phyloP scores from a whole-genome alignment of 306 rosid genomes.

The Ammopiptanthus mongolicus region DNA sequence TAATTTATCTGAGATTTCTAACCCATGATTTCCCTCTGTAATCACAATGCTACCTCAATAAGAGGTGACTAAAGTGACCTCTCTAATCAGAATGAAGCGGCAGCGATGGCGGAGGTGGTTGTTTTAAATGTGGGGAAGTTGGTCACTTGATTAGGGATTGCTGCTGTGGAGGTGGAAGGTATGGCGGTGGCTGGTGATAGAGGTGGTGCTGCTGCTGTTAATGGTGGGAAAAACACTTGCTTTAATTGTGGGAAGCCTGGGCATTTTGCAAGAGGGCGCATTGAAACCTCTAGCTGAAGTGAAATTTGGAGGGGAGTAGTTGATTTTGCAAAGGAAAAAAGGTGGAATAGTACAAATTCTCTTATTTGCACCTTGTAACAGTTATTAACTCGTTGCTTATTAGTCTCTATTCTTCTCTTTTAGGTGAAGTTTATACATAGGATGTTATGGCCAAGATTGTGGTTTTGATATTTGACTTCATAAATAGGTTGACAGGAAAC shows the following conservation, averaged over 20 bases:
- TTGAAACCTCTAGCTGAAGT: constrained; percentile 35
- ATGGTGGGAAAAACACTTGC: constrained; percentile 31
- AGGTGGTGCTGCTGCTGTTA: constrained; percentile 1
- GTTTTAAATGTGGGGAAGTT: constrained; percentile 56
- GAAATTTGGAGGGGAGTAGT: background rate
- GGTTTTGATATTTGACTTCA: constrained; percentile 10
- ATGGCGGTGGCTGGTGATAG: constrained; percentile 21
- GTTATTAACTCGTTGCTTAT: background rate
- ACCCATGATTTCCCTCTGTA: too few relatives aligned
- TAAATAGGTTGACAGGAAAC: too few relatives aligned
- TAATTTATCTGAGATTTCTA: too few relatives aligned
- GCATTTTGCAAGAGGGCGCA: constrained; percentile 75
- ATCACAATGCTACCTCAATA: too few relatives aligned
- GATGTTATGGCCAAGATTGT: constrained; percentile 20
- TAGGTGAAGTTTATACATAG: constrained; percentile 33
- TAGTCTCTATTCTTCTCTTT: constrained; percentile 25
- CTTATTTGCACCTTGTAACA: constrained; percentile 14
- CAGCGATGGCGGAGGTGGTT: background rate
- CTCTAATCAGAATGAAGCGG: too few relatives aligned
- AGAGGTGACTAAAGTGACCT: too few relatives aligned
- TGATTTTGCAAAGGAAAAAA: constrained; percentile 20
- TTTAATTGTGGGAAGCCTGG: constrained; percentile 74
- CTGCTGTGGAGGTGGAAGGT: constrained; percentile 31
- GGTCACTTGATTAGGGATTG: constrained; percentile 82
- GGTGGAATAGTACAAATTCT: constrained; percentile 62